Base-by-base conservation (phyloP, 768 basidiomycete genomes). In the Rhodocollybia butyracea region DNA sequence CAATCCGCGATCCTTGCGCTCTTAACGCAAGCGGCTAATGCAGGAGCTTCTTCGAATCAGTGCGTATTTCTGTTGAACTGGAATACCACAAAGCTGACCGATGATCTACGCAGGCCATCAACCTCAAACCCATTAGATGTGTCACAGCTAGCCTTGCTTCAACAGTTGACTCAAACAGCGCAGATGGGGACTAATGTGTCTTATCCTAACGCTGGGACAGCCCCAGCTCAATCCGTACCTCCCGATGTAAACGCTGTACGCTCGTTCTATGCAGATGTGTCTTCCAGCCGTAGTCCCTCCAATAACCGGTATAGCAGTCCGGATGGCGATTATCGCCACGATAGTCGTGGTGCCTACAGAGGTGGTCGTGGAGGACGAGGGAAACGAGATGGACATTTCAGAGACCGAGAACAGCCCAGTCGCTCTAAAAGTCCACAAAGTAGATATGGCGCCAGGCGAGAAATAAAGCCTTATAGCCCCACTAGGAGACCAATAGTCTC, bases 391-490 rank as follows among this genome's bases (percentile, higher is more conserved):
- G 82, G 84, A 63, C 81, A 50, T 38, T 74, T 75, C 59, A 72
- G 73, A 61, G 75, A 74, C 53, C 65, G 64, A 64, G 71, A 74
- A 59, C 64, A 82, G 67, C 75, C 69, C 57, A 88, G 86, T 71
- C 86, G 89, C 47, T 91, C 89, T 51, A 79, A 81, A 67, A 92
- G 91, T 71, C 90, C 89, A 42, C 69, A 80, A 24, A 78, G 77
- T 72, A 83, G 83, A 76, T 75, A 76, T 63, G 76, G 65, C 51
- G 69, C 68, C 51, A 58, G 63, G 67, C 56, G 73, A 64, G 59
- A 75, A 80, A 63, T 75, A 57, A 80, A 76, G 59, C 76, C 79
- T 40, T 76, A 82, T 64, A 90, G 85, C 66, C 86, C 87, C 58
- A 80, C 84, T 57, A 71, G 72, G 54, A 76, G 79, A 61, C 73